Evolutionary conservation across 768 basidiomycete species (phyloP), one percentile per base, ranked within the genome.

Genomic region (Hypholoma fasciculare): DNA sequence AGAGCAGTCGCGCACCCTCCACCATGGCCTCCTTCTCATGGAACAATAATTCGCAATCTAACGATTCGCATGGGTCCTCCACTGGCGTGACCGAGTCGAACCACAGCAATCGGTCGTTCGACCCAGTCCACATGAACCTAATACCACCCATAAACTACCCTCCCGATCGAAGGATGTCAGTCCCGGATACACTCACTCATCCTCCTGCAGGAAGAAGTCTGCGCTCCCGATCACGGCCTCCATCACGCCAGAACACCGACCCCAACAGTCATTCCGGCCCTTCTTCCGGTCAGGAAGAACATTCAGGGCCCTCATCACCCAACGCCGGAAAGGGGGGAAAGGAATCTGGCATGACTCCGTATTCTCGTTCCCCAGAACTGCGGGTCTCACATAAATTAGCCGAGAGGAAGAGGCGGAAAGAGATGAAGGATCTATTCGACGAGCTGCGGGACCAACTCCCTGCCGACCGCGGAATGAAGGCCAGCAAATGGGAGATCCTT

Each of bases 361-460:
- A 98, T 73, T 95, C 95, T 54, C 89, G 96, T 58, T 94, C 92
- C 0, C 96, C 96, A 7, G 97, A 98, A 72, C 79, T 99, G 43
- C 84, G 96, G 53, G 87, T 98, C 34, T 94, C 92, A 2, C 97
- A 99, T 75, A 99, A 99, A 69, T 84, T 99, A 30, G 97, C 97
- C 2, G 97, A 99, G 75, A 80, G 97, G 60, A 98, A 98, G 74
- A 77, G 97, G 65, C 82, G 97, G 73, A 98, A 96, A 74, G 97
- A 99, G 76, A 99, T 99, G 97, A 97, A 97, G 71, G 96, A 98
- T 59, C 72, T 99, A 44, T 98, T 98, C 69, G 97, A 99, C 65
- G 97, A 99, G 71, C 76, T 99, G 61, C 83, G 94, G 57, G 96
- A 97, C 71, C 87, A 92, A 66, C 77, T 99, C 23, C 97, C 97